Base-by-base conservation (phyloP, 192 early-diverging fungal species). In the Rhizophagus sp. region DNA sequence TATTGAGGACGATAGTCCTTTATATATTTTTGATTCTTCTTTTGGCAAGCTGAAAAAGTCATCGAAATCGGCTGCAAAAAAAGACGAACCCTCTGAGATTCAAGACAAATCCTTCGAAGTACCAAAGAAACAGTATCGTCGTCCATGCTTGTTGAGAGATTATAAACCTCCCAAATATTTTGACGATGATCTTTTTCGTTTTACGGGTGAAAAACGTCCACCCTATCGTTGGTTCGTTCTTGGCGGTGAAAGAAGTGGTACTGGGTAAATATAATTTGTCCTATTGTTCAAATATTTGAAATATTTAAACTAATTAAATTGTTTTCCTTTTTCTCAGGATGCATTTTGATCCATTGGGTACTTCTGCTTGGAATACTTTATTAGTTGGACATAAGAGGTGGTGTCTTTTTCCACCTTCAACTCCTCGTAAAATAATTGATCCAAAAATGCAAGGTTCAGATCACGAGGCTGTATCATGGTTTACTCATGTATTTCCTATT, bases 1-100 rank as follows among this genome's bases (percentile, higher is more conserved):
- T 2, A 78, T 78, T 41, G 80, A 85, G 47, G 94, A 95, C 75
- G 94, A 95, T 76, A 90, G 88, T 6, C 94, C 94, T 13, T 85
- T 96, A 19, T 96, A 96, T 77, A 94, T 95, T 62, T 96, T 96
- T 82, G 94, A 96, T 65, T 86, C 88, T 62, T 87, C 86, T 22
- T 95, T 93, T 77, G 89, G 86, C 19, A 90, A 83, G 30, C 80
- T 81, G 33, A 82, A 82, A 74, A 33, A 79, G 52, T 67, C 66
- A 77, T 8, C 11, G 15, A 13, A 62, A 22, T 57, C 5, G 19
- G 49, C 24, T 34, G 36, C 52, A 39, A 34, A 50, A 80, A 44
- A 57, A 57, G 15, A 41, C 39, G 39, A 22, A 7, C 3, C 52
- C 17, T 22, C 30, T 61, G 68, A 22, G 13, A 22, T 25, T 13